Conservation (phyloP, 192 early-diverging fungal species). For the Podila verticillata region DNA sequence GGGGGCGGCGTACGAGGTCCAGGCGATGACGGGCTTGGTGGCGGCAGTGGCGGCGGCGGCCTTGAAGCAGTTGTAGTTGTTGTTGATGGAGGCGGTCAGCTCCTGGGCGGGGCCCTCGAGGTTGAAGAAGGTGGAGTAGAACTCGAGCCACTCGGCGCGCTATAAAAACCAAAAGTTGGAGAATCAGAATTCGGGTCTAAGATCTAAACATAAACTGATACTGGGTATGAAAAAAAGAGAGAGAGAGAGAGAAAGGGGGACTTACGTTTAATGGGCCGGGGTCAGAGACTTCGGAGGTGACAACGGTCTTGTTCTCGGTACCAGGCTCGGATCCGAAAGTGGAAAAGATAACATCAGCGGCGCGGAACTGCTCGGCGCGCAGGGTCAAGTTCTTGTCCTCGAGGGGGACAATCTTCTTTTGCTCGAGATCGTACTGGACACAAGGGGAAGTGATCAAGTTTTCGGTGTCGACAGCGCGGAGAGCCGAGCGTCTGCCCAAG, state of each 20-base stretch:
- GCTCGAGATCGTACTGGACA: constrained; percentile 47
- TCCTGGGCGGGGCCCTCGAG: constrained; percentile 60
- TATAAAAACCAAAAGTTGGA: constrained; percentile 1
- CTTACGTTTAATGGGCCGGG: constrained; percentile 61
- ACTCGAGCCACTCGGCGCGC: constrained; percentile 68
- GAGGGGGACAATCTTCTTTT: constrained; percentile 23
- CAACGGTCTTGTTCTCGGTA: constrained; percentile 58
- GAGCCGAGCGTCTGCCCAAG: constrained; percentile 51
- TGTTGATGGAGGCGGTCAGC: constrained; percentile 53
- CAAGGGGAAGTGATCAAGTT: constrained; percentile 58
- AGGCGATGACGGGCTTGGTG: constrained; percentile 67
- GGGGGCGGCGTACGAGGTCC: constrained; percentile 68
- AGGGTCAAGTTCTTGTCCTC: constrained; percentile 58
- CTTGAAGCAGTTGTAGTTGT: constrained; percentile 69
- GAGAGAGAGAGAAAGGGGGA: neutral
- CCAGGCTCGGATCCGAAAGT: constrained; percentile 45
- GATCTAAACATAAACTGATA: too few relatives aligned
- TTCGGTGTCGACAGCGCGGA: constrained; percentile 50
- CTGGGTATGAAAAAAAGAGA: neutral
- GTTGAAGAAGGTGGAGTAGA: constrained; percentile 75
- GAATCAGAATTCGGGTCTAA: too few relatives aligned
- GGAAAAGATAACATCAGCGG: constrained; percentile 59
- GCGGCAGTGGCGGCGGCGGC: constrained; percentile 24
- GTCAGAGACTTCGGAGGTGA: constrained; percentile 57
- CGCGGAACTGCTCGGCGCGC: constrained; percentile 56